Base-by-base conservation (phyloP, 805 yeast species). In the Sugiyamaella lignohabitans region DNA sequence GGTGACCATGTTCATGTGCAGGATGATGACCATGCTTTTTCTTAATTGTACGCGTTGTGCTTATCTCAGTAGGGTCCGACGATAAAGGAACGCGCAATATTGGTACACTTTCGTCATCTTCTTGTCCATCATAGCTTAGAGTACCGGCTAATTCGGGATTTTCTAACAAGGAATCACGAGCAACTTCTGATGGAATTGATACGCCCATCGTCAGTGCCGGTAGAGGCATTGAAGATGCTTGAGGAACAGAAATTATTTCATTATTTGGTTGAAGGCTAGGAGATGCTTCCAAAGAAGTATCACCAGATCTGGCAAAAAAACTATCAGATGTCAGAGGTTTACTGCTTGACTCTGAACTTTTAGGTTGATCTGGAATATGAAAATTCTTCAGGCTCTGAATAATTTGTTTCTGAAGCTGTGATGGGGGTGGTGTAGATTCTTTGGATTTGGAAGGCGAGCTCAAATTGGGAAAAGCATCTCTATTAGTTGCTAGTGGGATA, bases 351-450 rank as follows among this genome's bases (percentile, higher is more conserved):
- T 8, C 32, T 27, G 14, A 8, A 27, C 32, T 27, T 27, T 27
- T 27, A 10, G 43, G 35, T 11, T 44, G 47, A 10, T 41, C 36
- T 4, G 38, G 19, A 18, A 39, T 20, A 24, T 24, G 41, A 11
- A 43, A 36, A 8, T 27, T 27, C 32, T 27, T 27, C 14, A 27
- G 14, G 14, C 32, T 27, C 14, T 27, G 32, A 27, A 27, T 27
- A 8, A 27, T 8, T 27, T 27, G 32, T 27, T 14, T 8, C 14
- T 27, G 32, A 27, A 27, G 32, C 14, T 27, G 32, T 27, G 32
- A 27, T 14, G 32, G 32, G 14, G 32, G 32, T 8, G 32, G 11
- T 8, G 32, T 14, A 8, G 14, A 14, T 27, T 8, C 14, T 27
- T 27, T 27, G 14, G 32, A 14, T 27, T 8, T 14, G 11, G 32